Base-by-base conservation (phyloP, 73 alveolate genomes). In the Tetrahymena malaccensis region DNA sequence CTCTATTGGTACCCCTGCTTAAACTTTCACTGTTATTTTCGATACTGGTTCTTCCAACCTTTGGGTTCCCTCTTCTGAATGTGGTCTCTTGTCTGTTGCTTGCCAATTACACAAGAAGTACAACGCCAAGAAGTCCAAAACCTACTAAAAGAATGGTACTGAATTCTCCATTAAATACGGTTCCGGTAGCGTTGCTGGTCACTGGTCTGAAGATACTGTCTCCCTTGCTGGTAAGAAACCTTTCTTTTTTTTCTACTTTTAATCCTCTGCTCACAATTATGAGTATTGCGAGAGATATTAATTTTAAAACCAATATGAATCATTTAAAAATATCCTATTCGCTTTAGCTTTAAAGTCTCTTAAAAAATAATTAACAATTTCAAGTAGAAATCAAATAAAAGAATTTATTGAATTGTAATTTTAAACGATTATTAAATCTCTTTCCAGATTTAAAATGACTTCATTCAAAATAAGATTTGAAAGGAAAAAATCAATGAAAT, bases 31-130 rank as follows among this genome's bases (percentile, higher is more conserved):
- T 84, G 98, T 98, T 83, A 97, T 98, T 55, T 98, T 98, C 84
- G 99, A 98, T 95, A 98, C 99, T 56, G 99, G 99, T 57, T 97
- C 99, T 37, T 97, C 99, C 94, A 97, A 98, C 96, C 96, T 98
- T 55, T 98, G 99, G 99, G 98, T 98, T 84, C 98, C 99, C 96
- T 96, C 98, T 16, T 43, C 95, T 31, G 89, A 85, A 19, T 98
- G 99, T 55, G 89, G 89, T 70, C 89, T 70, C 37, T 70, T 70
- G 89, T 70, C 89, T 1, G 22, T 70, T 70, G 89, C 89, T 70
- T 70, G 89, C 37, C 89, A 70, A 70, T 70, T 70, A n/a, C 89
- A 70, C 89, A 17, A 70, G 37, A 70, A 70, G 89, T 70, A 27
- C 89, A 70, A 70, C 89, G 89, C 89, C 89, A 70, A 70, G 89